phyloP scores from a whole-genome alignment of 768 basidiomycete genomes.

The Agrocybe pediades region DNA sequence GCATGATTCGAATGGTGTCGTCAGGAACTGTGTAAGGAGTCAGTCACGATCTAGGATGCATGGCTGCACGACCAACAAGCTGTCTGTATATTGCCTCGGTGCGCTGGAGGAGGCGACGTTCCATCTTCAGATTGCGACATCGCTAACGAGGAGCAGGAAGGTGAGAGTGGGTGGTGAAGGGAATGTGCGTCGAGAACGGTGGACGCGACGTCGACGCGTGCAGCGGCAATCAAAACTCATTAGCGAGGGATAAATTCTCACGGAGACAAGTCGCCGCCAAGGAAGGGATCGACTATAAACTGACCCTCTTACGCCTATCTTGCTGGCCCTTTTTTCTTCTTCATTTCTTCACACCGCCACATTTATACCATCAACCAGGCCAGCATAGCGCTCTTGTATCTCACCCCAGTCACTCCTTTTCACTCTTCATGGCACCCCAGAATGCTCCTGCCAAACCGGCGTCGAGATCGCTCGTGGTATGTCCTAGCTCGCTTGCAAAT shows the following conservation, averaged over 20 bases:
- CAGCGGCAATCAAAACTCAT: not conserved
- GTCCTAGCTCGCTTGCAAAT: constrained; percentile 15
- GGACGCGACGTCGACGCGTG: constrained; percentile 9
- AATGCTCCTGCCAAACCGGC: constrained; percentile 27
- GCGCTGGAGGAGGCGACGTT: constrained; percentile 17
- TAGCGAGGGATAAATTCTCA: not conserved
- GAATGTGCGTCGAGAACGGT: not conserved
- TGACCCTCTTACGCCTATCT: not conserved
- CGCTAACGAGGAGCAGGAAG: not conserved
- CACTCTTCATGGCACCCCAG: constrained; percentile 12
- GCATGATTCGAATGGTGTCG: constrained; percentile 78
- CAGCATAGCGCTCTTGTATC: constrained; percentile 1
- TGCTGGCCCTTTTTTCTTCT: not conserved
- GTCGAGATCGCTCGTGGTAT: constrained; percentile 49
- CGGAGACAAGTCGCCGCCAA: not conserved
- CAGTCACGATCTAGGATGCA: not conserved
- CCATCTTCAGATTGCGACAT: constrained; percentile 23
- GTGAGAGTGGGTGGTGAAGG: not conserved
- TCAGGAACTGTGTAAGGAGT: constrained; percentile 47
- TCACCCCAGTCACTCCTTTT: constrained; percentile 4
- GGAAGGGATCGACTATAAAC: too few relatives aligned
- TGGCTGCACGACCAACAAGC: constrained; percentile 20
- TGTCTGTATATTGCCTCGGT: constrained; percentile 16
- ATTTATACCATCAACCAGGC: not conserved
- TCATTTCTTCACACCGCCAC: not conserved